A percentile compares a stretch with the other conserved stretches of the same genome.
These are phyloP conservation scores for Crepidotus sp. DNA, from an alignment of 1,284 basidiomycete species.

Conservation along the genomic window DNA sequence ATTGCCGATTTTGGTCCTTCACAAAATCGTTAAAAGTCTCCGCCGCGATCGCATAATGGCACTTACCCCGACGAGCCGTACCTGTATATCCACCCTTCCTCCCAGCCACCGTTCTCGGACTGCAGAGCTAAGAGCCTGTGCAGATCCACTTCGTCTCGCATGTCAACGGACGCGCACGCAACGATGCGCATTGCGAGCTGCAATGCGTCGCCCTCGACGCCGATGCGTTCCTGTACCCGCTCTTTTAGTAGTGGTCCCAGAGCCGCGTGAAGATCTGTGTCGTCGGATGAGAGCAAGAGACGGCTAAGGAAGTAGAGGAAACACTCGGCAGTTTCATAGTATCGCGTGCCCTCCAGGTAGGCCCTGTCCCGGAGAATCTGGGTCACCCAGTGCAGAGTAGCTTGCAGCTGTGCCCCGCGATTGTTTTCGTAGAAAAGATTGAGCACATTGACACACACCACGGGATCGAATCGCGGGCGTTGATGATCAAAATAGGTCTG, in stretches of 20 bases:
- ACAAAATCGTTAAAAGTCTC: background rate
- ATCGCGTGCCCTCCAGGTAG: constrained; percentile 47
- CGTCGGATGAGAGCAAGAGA: constrained; percentile 30
- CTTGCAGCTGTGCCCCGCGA: constrained; percentile 36
- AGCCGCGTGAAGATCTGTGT: constrained; percentile 30
- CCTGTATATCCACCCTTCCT: constrained; percentile 32
- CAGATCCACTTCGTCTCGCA: constrained; percentile 34
- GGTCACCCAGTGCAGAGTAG: constrained; percentile 43
- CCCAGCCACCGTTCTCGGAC: constrained; percentile 33
- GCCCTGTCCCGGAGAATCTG: constrained; percentile 43
- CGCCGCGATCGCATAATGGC: too few species aligned
- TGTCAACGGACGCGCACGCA: constrained; percentile 32
- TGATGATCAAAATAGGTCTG: constrained; percentile 48
- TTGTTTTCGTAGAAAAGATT: constrained; percentile 42
- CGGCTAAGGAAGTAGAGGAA: constrained; percentile 48
- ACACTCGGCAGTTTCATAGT: constrained; percentile 45
- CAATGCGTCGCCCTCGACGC: constrained; percentile 38
- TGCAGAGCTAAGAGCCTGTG: constrained; percentile 27
- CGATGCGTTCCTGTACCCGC: constrained; percentile 41
- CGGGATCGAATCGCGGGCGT: constrained; percentile 43
- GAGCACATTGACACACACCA: constrained; percentile 45
- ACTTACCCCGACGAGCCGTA: constrained; percentile 27
- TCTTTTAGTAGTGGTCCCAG: constrained; percentile 34
- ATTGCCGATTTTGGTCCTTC: constrained; percentile 28
- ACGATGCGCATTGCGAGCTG: constrained; percentile 42